Evolutionary conservation across 192 early-diverging fungal genomes (phyloP), one percentile per base, ranked within the genome.

Genomic region (Obelidium mucronatum): DNA sequence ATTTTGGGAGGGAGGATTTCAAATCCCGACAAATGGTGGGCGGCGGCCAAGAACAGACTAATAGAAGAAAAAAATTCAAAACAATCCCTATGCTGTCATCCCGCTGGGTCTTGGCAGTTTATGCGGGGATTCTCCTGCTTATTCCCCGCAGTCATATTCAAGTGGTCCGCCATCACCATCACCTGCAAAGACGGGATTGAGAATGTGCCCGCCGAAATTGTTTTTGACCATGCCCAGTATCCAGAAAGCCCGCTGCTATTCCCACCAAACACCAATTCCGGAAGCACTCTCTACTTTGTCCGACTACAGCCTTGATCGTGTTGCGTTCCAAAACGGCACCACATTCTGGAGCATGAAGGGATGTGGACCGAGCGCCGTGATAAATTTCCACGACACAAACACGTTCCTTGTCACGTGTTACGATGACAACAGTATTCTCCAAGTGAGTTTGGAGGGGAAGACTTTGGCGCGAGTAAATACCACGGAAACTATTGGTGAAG

Each of bases 321-420:
- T 64, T 36, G 34, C 34, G 4, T 19, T 39, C 37, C 28, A 5
- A 35, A 40, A 22, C 17, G 34, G 62, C 26, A 34, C 39, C 26
- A 64, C 62, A 34, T 39, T 39, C 17, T 64, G 62, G 62, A 35
- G 17, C 24, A 40, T 35, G 62, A 35, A 37, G 19, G 40, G 40
- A 33, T 64, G 36, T 37, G 34, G 36, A 37, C 39, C 34, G 0
- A n/a, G 22, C 0, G 40, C 62, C 37, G 62, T 64, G 30, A n/a
- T 17, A 0, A 19, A 19, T 22, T 64, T 64, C 62, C 17, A 40
- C 17, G 40, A 64, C 35, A n/a, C n/a, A n/a, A 11, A 30, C 15
- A 64, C 35, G 8, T 64, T 64, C 39, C 19, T 64, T 24, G 62
- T 64, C 24, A 64, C 39, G 62, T 40, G 36, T 64, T 64, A 64